Evolutionary conservation across 371 early-diverging fungal species (phyloP).

Genomic region (Apophysomyces sp.): DNA sequence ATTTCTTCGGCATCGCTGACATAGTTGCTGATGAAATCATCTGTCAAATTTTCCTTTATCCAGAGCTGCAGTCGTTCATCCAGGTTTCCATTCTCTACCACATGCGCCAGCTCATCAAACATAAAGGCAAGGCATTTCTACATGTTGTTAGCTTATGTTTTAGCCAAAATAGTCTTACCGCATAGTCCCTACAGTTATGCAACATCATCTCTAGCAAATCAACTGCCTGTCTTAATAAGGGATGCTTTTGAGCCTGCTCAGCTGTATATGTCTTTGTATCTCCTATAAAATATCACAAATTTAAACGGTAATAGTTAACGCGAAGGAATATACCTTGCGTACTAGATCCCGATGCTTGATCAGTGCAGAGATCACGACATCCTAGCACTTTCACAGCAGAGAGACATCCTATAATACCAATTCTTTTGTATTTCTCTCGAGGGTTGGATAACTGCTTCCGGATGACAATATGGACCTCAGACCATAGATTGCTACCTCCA

Average conservation of each 20-base stretch:
- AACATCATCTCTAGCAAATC: constrained; percentile 46
- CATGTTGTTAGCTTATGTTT: neutral
- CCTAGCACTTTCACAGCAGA: constrained; percentile 71
- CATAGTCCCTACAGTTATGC: constrained; percentile 44
- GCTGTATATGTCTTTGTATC: constrained; percentile 4
- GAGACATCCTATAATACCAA: constrained; percentile 77
- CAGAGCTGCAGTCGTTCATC: constrained; percentile 63
- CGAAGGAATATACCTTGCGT: constrained; percentile 6
- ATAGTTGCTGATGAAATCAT: constrained; percentile 63
- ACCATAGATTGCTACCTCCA: constrained; percentile 36
- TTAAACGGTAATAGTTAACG: neutral
- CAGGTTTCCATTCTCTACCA: constrained; percentile 51
- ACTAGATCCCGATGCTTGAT: constrained; percentile 14
- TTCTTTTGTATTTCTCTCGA: constrained; percentile 66
- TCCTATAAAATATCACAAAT: neutral
- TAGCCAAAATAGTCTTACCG: constrained; percentile 28
- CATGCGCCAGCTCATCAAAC: constrained; percentile 72
- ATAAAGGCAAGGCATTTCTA: constrained; percentile 67
- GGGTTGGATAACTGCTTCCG: constrained; percentile 82
- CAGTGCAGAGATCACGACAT: constrained; percentile 26
- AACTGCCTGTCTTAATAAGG: constrained; percentile 43
- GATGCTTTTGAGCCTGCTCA: constrained; percentile 36
- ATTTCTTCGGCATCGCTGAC: constrained; percentile 47
- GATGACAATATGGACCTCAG: constrained; percentile 75
- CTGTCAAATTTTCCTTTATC: constrained; percentile 69